Base-by-base conservation (phyloP, 208 protist species). In the Crithidia bombi region DNA sequence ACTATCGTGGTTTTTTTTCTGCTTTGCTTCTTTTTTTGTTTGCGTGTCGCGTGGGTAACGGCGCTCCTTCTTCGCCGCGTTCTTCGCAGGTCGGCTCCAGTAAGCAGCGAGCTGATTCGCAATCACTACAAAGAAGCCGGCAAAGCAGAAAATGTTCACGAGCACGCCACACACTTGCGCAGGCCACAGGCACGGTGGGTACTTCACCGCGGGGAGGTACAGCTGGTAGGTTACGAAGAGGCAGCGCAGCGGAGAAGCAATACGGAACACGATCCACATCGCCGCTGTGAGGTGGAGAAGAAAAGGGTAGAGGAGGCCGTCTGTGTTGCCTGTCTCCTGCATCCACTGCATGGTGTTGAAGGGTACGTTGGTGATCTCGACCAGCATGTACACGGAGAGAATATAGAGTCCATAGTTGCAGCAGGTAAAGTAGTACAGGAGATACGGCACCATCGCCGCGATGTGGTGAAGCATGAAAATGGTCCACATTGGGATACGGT, bases 341-440 rank as follows among this genome's bases (percentile, higher is more conserved):
- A 85, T 63, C 51, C 73, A 85, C 35, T 65, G 41, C 36, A 74
- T 47, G 25, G 52, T 54, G 58, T 89, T 81, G 33, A 81, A 61
- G 19, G 73, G 62, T 25, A 85, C 52, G 64, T 89, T 85, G n/a
- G 76, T 81, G n/a, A 72, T 61, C 54, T 89, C 83, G 12, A 89
- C 83, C 11, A 89, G 58, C 73, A 89, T 79, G 57, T 78, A 89
- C 17, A 54, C 68, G 1, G 62, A 56, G 19, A 86, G 70, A 52
- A 86, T 77, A 59, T 81, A 83, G 6, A 89, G 25, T 17, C 79
- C 77, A 58, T 64, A 76, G 54, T 58, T 44, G 65, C 82, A 88
- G 7, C 35, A 50, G 0, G 44, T 61, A 62, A 89, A 79, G 36
- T 78, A 63, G 55, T 89, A 89, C 51, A 79, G 59, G 5, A 78